These are phyloP conservation scores for Alternaria rosae DNA, from an alignment of 2,329 filamentous ascomycete species.

Conservation along the genomic window DNA sequence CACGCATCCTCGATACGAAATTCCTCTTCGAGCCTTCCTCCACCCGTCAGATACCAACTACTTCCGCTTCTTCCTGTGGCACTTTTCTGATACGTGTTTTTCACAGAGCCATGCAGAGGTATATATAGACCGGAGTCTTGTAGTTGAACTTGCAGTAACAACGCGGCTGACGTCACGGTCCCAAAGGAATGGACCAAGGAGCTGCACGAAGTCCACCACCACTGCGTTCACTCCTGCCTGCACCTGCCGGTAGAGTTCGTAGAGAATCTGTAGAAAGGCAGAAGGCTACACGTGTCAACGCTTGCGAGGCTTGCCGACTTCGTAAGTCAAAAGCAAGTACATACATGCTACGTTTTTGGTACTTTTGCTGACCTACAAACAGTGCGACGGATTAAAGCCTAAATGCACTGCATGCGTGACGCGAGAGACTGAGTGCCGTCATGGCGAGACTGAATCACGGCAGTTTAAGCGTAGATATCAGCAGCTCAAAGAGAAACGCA, in stretches of 20 bases:
- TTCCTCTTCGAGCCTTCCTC: neutral
- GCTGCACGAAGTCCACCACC: neutral
- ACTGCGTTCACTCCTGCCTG: slow-evolving; percentile 10
- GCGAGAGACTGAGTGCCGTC: slow-evolving; percentile 13
- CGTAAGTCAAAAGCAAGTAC: slow-evolving; percentile 19
- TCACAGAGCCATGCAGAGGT: neutral
- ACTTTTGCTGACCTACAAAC: neutral
- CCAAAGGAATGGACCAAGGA: slow-evolving; percentile 3
- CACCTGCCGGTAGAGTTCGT: slow-evolving; percentile 3
- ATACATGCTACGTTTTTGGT: neutral
- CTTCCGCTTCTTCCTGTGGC: neutral
- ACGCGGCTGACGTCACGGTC: neutral
- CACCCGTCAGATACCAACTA: neutral
- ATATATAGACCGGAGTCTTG: neutral
- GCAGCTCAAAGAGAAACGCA: slow-evolving; percentile 9
- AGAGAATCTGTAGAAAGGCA: neutral
- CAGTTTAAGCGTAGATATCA: slow-evolving; percentile 15
- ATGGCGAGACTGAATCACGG: slow-evolving; percentile 8
- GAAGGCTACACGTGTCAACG: slow-evolving; percentile 3
- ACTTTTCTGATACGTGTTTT: neutral
- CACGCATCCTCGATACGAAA: slow-evolving; percentile 5
- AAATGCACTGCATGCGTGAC: slow-evolving; percentile 12
- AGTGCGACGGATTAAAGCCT: slow-evolving; percentile 18
- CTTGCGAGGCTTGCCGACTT: slow-evolving; percentile 17
- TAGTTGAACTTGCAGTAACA: neutral